These are phyloP conservation scores for Populus tomentosa DNA, from an alignment of 441 rosid genomes.

Conservation along the genomic window DNA sequence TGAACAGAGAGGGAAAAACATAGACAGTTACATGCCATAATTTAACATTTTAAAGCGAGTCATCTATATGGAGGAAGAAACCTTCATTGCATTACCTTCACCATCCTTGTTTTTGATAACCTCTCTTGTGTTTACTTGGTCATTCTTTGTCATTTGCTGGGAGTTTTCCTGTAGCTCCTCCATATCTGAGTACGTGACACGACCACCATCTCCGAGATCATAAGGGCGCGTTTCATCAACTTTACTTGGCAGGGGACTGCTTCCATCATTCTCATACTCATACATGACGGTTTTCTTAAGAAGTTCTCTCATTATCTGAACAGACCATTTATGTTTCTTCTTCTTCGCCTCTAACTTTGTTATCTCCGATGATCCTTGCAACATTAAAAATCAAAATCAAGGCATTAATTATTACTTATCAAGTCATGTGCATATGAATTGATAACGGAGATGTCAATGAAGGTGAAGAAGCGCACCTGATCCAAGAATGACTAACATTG, in stretches of 20 bases:
- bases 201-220: neutral
- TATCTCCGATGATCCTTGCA: neutral
- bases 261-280: neutral
- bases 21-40: too few species aligned
- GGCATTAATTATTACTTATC: neutral
- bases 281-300: neutral
- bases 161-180: neutral
- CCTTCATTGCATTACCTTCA: too few species aligned
- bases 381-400: neutral
- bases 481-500: slow-evolving; percentile 28
- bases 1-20: too few species aligned
- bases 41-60: too few species aligned
- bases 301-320: slow-evolving; percentile 1
- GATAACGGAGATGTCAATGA: neutral
- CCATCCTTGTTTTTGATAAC: neutral
- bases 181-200: neutral
- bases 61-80: too few species aligned
- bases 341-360: neutral
- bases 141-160: neutral
- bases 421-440: neutral
- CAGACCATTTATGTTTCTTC: neutral
- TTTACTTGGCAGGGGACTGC: neutral
- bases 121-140: neutral
- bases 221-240: neutral
- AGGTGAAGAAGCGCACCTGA: neutral